Conservation (phyloP, 768 basidiomycete species). For the Lactarius hengduanensis region DNA sequence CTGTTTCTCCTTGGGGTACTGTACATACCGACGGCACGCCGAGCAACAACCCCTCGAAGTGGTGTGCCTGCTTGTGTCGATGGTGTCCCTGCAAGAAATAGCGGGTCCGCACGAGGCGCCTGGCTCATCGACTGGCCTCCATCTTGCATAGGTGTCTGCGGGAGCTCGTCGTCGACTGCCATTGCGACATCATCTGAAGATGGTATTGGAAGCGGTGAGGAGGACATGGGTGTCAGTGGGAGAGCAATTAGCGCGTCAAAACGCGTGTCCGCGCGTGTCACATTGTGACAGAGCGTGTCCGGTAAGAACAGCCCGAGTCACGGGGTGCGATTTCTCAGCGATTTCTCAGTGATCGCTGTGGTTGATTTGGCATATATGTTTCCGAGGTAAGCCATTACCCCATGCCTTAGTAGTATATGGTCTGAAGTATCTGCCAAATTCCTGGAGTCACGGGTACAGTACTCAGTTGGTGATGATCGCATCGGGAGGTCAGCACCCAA, state of each 20-base stretch:
- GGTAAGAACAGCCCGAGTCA: too few relatives aligned
- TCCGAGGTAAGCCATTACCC: too few relatives aligned
- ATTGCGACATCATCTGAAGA: constrained; percentile 27
- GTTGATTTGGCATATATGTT: too few relatives aligned
- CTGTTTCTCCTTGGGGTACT: constrained; percentile 30
- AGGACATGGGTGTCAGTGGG: constrained; percentile 26
- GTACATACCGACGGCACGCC: constrained; percentile 24
- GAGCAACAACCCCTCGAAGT: constrained; percentile 21
- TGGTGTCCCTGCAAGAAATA: constrained; percentile 27
- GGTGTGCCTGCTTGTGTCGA: constrained; percentile 28
- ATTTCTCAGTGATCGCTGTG: too few relatives aligned
- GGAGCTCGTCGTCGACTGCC: constrained; percentile 25
- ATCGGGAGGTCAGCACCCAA: too few relatives aligned
- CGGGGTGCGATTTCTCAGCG: too few relatives aligned
- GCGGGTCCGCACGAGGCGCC: constrained; percentile 21
- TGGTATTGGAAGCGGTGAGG: constrained; percentile 27
- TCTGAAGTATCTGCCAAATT: too few relatives aligned
- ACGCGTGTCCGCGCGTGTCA: constrained; percentile 25
- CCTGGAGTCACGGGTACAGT: too few relatives aligned
- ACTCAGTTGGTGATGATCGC: too few relatives aligned
- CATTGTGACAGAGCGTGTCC: constrained; percentile 25
- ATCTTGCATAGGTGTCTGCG: constrained; percentile 18
- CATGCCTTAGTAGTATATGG: too few relatives aligned
- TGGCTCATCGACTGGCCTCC: constrained; percentile 40
- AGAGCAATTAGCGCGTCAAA: constrained; percentile 12